Base-by-base conservation (phyloP, 306 rosid species). In the Ziziphus jujuba region DNA sequence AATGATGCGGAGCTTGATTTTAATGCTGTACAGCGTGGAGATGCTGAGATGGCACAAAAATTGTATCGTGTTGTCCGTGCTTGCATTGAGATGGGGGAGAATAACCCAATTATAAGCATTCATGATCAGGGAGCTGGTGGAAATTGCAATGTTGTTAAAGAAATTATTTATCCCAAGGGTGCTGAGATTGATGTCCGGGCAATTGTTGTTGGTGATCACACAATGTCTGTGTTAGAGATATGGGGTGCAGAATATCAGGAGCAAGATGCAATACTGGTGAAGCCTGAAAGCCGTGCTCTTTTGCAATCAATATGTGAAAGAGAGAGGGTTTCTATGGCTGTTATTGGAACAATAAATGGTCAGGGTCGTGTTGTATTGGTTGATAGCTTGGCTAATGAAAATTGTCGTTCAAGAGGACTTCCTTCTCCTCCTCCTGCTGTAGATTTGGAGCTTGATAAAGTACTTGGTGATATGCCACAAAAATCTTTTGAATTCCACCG, bases 171-270 rank as follows among this genome's bases (percentile, higher is more conserved):
- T 55, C 96, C 93, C 0, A 77, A 85, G 69, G 96, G 91, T 56
- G 96, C 91, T 40, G 80, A 84, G 77, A 89, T 87, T 24, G 87
- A 89, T 75, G 74, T 89, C 7, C 82, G 92, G 20, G 71, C 85
- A 66, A 65, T 87, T 67, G 89, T 89, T 35, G 95, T 91, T 14
- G 97, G 97, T 74, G 97, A 88, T 72, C 89, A 86, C 59, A 88
- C 97, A 1, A 88, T 91, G 96, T 91, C 96, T 75, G 83, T 91
- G 59, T 74, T 91, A n/a, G 97, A 91, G 81, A 91, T 91, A 56
- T 91, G 96, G 95, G 97, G 97, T 60, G 97, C 97, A 52, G 96
- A 91, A 71, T 91, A 91, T 73, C 96, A 89, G 72, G 97, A 91
- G 75, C 97, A 91, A 77, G 97, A 88, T 69, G 96, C 95, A 65